Evolutionary conservation across 768 basidiomycete genomes (phyloP).

Genomic region (Sistotremastrum suecicum): DNA sequence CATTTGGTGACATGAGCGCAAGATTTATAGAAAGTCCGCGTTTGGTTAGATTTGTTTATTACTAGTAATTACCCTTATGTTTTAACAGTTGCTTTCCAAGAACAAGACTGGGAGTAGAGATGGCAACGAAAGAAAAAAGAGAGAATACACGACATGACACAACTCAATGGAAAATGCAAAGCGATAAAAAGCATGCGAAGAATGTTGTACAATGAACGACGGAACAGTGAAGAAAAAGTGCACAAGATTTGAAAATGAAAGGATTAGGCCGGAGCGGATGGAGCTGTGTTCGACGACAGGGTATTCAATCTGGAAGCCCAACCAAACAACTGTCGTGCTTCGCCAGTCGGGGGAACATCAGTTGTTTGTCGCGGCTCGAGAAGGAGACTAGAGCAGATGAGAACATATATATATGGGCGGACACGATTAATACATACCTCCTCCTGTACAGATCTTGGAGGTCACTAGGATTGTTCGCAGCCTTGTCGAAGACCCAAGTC

Average conservation of each 20-base stretch:
- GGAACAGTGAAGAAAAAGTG: constrained; percentile 5
- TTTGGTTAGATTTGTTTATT: no score
- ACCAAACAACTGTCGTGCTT: constrained; percentile 67
- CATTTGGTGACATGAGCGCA: no score
- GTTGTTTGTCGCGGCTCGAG: constrained; percentile 75
- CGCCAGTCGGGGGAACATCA: constrained; percentile 45
- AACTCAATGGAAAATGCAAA: constrained; percentile 8
- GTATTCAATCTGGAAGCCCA: constrained; percentile 56
- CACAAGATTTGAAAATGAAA: constrained; percentile 11
- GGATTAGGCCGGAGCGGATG: constrained; percentile 12
- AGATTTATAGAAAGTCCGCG: no score
- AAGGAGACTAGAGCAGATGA: constrained; percentile 36
- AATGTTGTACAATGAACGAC: constrained; percentile 8
- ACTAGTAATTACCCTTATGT: no score
- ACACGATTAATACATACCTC: constrained; percentile 33
- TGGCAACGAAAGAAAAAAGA: constrained; percentile 11
- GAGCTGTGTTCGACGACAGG: constrained; percentile 21
- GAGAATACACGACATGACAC: constrained; percentile 15
- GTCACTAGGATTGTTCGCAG: constrained; percentile 58
- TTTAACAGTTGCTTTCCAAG: no score
- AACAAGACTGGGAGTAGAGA: constrained; percentile 6
- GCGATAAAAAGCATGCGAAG: constrained; percentile 6
- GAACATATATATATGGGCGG: not conserved
- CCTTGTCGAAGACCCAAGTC: constrained; percentile 56
- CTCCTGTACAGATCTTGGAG: constrained; percentile 75